Percentiles rank a stretch among this genome's conserved stretches.
Conservation (phyloP, 2,329 filamentous ascomycete genomes). For the Cladosporium sp. region DNA sequence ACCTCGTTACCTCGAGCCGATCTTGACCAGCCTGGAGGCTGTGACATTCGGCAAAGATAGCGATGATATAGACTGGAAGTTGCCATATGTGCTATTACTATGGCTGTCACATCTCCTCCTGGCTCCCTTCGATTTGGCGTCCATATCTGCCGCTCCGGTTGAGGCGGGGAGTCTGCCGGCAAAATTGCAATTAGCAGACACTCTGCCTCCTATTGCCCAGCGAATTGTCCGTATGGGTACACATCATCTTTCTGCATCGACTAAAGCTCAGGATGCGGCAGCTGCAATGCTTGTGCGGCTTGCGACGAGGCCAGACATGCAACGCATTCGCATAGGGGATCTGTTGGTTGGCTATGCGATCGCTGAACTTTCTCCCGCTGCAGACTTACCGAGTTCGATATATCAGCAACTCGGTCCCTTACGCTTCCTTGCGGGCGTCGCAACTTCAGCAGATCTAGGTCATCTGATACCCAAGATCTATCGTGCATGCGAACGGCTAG, state of each 20-base stretch:
- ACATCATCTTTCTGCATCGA: conserved; percentile 65
- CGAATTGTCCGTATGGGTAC: conserved; percentile 68
- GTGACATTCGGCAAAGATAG: conserved; percentile 14
- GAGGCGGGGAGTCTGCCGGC: neutral
- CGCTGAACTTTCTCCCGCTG: conserved; percentile 43
- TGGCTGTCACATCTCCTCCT: conserved; percentile 60
- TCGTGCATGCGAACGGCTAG: conserved; percentile 55
- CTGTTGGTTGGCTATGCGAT: conserved; percentile 68
- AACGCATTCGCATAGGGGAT: conserved; percentile 64
- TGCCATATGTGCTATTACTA: conserved; percentile 78
- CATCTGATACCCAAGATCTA: conserved; percentile 63
- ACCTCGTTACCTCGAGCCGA: conserved; percentile 73
- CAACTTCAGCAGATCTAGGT: conserved; percentile 67
- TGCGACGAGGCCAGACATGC: conserved; percentile 83
- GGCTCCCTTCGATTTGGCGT: conserved; percentile 84
- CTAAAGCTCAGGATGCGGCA: conserved; percentile 88
- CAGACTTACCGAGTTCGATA: conserved; percentile 39
- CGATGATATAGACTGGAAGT: conserved; percentile 60
- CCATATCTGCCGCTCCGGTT: conserved; percentile 56
- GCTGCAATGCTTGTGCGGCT: conserved; percentile 75
- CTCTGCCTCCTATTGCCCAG: conserved; percentile 64
- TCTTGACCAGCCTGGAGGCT: conserved; percentile 51
- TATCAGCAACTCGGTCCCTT: conserved; percentile 76
- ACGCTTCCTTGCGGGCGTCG: conserved; percentile 71
- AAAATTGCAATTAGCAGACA: conserved; percentile 43